A percentile compares a stretch with the other conserved stretches of the same genome.
phyloP scores from a whole-genome alignment of 2,329 filamentous ascomycete species.

The Chaetomium sp. region DNA sequence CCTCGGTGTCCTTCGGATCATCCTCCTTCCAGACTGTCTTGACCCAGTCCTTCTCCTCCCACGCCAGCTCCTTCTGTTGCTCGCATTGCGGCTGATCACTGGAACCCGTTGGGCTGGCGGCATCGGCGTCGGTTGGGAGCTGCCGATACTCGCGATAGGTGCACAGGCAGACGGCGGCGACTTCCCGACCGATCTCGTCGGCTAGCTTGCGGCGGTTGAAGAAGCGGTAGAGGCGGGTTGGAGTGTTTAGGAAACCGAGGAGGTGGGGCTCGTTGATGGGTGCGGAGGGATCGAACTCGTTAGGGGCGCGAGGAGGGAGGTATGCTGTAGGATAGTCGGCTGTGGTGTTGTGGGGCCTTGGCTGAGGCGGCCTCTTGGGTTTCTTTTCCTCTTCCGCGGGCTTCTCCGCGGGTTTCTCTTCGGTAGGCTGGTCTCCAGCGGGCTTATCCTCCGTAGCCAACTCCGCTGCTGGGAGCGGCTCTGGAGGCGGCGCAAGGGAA shows the following conservation, averaged over 20 bases:
- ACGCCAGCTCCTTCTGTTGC: slow-evolving; percentile 63
- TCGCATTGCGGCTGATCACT: slow-evolving; percentile 50
- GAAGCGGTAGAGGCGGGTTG: slow-evolving; percentile 83
- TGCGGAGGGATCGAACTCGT: slow-evolving; percentile 70
- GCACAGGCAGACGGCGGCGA: slow-evolving; percentile 79
- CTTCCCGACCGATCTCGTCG: slow-evolving; percentile 83
- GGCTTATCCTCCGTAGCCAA: slow-evolving; percentile 34
- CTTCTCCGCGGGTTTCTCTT: slow-evolving; percentile 41
- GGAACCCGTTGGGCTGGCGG: slow-evolving; percentile 32
- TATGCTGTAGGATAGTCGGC: slow-evolving; percentile 68
- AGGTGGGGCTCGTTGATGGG: slow-evolving; percentile 83
- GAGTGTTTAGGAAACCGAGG: slow-evolving; percentile 89
- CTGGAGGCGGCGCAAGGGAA: slow-evolving; percentile 66
- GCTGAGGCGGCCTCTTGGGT: slow-evolving; percentile 61
- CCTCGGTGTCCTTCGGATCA: slow-evolving; percentile 40
- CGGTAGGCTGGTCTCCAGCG: slow-evolving; percentile 35
- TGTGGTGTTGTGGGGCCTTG: slow-evolving; percentile 72
- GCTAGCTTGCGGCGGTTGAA: slow-evolving; percentile 82
- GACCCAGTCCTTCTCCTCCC: slow-evolving; percentile 43
- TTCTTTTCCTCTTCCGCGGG: slow-evolving; percentile 52
- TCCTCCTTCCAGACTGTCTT: slow-evolving; percentile 48
- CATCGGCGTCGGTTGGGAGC: slow-evolving; percentile 39
- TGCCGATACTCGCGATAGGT: slow-evolving; percentile 54
- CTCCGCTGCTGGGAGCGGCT: slow-evolving; percentile 33
- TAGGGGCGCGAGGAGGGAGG: slow-evolving; percentile 67